Base-by-base conservation (phyloP, 371 early-diverging fungal genomes). In the Apophysomyces ossiformis region DNA sequence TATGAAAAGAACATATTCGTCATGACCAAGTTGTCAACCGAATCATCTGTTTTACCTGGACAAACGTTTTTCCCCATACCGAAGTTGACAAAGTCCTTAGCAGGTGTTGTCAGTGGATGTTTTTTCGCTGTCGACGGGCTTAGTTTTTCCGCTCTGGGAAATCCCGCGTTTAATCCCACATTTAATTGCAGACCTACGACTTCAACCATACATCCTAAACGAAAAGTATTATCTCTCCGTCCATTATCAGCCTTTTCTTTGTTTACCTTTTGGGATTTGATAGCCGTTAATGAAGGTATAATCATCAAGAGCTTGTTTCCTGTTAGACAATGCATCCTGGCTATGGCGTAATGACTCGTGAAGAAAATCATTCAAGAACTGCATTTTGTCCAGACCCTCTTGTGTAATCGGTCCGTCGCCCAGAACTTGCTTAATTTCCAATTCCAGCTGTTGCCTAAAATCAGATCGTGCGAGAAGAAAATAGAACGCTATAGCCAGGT, bases 241-340 rank as follows among this genome's bases (percentile, higher is more conserved):
- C 21, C 21, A 21, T 21, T 21, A 21, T 21, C 21, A 21, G 21
- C 21, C 21, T 21, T 21, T 21, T 21, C 21, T 21, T 21, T 21
- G 21, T 21, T 21, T 21, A 67, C 71, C 75, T 36, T 75, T 67
- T 26, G 77, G 75, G n/a, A 79, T 60, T 56, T 77, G 75, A 37
- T 72, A 75, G 5, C 82, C 82, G 57, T 79, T 77, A n/a, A 62
- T 44, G 54, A 77, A 82, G 16, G 70, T 75, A 56, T 66, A 79
- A 4, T 64, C 58, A 7, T 26, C 26, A 44, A 76, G 46, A 0
- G 69, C 73, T 21, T 21, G 21, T 21, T 21, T 21, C 21, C 21
- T 21, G 21, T 21, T 21, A 21, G 21, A 21, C 21, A 21, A 21
- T 21, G 21, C 1, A 21, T 21, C 21, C 21, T 21, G 21, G 21